Base-by-base conservation (phyloP, 768 basidiomycete genomes). In the Boletus rufocinnamomeus region DNA sequence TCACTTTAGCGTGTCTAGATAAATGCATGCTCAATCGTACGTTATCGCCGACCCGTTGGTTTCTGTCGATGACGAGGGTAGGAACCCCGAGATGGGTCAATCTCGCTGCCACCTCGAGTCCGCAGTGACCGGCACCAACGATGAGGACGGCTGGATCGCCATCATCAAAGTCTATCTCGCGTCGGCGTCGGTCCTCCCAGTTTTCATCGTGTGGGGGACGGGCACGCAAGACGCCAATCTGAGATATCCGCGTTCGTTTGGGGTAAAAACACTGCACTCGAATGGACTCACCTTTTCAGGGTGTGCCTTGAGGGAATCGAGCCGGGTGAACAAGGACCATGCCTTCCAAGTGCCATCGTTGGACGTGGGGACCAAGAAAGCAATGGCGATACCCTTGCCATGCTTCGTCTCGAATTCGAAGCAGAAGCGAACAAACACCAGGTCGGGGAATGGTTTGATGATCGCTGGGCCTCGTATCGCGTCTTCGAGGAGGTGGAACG, bases 91-190 rank as follows among this genome's bases (percentile, higher is more conserved):
- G 72, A 38, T 72, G 73, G 61, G 84, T 83, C 60, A 91, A 72
- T 27, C 86, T 75, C 2, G 87, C 85, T 0, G 88, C 87, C 2
- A 84, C 64, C 38, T 76, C 81, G 44, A 92, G 71, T 4, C 89
- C 89, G 60, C 81, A 80, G 57, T 89, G 89, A 1, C 86, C 86
- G 4, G 79, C 86, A 10, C 86, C 85, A 23, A 88, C 75, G 46
- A 89, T 70, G 41, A 89, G 72, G 8, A 89, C 89, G 2, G 77
- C 76, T 0, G 86, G 87, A 37, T 80, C 75, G 13, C 60, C 62
- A 23, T 77, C 77, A 34, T 72, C 74, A 62, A 85, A 85, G 28
- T 77, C 74, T 8, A 66, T 54, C 59, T 82, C 77, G 11, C 67
- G 67, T 46, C 66, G 69, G 35, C 84, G 76, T 25, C 73, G 69